These are phyloP conservation scores for Ascochyta fabae DNA, from an alignment of 2,329 filamentous ascomycete genomes.

Conservation along the genomic window DNA sequence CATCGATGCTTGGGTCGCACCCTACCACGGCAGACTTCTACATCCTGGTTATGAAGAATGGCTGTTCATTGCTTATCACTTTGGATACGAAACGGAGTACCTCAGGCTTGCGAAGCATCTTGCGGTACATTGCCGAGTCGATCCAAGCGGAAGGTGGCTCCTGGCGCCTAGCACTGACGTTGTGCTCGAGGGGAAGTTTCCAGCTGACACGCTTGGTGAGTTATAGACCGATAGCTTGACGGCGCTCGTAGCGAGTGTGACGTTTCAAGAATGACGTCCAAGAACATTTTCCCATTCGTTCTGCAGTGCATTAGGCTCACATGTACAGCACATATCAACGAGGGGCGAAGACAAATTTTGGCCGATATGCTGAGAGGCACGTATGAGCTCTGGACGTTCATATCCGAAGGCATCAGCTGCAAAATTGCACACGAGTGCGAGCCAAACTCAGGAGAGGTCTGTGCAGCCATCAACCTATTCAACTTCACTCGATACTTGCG, in stretches of 20 bases:
- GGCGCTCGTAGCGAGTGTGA: too few relatives aligned
- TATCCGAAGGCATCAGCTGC: constrained; percentile 2
- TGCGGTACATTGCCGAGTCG: constrained; percentile 1
- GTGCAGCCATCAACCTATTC: constrained; percentile 6
- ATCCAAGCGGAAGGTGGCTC: not conserved
- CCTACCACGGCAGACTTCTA: constrained; percentile 11
- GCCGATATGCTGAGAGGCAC: not conserved
- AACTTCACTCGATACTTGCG: constrained; percentile 1
- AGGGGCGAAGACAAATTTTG: constrained; percentile 6
- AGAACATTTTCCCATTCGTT: not conserved
- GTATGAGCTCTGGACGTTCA: constrained; percentile 2
- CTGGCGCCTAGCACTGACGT: not conserved
- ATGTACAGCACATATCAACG: not conserved
- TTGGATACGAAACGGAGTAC: constrained; percentile 30
- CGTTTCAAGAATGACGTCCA: too few relatives aligned
- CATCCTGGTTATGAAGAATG: constrained; percentile 28
- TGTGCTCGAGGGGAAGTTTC: constrained; percentile 1
- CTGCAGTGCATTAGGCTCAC: not conserved
- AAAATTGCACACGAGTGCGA: not conserved
- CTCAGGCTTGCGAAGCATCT: constrained; percentile 14
- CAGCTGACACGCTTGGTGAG: constrained; percentile 5
- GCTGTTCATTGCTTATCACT: constrained; percentile 36
- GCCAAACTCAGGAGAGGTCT: not conserved
- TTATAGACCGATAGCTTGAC: not conserved
- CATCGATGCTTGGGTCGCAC: constrained; percentile 20